Conservation (phyloP, 345 rosid genomes). For the Excoecaria cochinchinensis region DNA sequence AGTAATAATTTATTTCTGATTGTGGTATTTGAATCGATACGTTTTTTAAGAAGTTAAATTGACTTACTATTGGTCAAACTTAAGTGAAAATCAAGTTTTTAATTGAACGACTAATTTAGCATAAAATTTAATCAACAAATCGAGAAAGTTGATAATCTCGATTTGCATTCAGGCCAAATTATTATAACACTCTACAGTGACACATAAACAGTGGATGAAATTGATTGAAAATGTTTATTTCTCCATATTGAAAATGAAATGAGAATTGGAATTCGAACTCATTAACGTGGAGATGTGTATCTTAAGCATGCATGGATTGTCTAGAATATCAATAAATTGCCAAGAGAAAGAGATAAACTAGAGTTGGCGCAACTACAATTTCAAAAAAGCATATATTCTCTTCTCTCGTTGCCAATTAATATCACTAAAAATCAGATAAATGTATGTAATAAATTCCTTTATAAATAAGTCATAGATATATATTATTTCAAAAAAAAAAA, state of each 20-base stretch:
- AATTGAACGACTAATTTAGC: no score
- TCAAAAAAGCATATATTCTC: neutral
- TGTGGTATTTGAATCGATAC: no score
- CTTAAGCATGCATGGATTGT: neutral
- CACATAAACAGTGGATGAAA: slow-evolving; percentile 2
- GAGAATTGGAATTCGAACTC: neutral
- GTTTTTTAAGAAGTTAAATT: no score
- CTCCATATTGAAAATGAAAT: neutral
- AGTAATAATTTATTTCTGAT: no score
- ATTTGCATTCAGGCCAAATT: neutral
- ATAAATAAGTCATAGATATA: neutral
- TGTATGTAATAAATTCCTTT: neutral
- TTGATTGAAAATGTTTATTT: neutral
- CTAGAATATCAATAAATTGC: neutral
- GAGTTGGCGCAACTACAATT: slow-evolving; percentile 4
- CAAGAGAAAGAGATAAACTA: neutral
- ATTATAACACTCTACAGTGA: slow-evolving; percentile 9
- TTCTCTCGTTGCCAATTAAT: neutral
- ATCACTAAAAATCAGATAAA: no score
- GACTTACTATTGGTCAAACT: neutral
- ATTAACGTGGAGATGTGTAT: neutral
- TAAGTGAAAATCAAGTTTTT: neutral
- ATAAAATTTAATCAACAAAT: no score
- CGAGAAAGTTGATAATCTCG: no score
- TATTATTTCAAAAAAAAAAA: no score